A percentile compares a stretch with the other conserved stretches of the same genome.
Evolutionary conservation across 2,329 filamentous ascomycete species (phyloP).

Genomic region (Paraphoma sp.): DNA sequence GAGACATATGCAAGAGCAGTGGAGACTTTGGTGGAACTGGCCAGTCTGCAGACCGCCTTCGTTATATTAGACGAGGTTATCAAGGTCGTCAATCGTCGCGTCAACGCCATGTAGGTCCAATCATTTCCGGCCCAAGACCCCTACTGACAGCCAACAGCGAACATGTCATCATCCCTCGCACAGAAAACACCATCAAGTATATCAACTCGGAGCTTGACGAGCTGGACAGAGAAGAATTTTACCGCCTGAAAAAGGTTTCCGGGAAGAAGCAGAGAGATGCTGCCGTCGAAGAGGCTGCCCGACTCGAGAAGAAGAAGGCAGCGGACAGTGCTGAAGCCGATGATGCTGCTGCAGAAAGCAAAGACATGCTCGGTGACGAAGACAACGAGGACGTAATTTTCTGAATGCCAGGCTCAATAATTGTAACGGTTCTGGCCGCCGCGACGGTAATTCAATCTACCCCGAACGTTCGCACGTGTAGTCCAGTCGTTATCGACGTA

Average conservation of each 20-base stretch:
- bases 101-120: slow-evolving; percentile 83
- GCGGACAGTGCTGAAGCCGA: slow-evolving; percentile 26
- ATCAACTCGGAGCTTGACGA: slow-evolving; percentile 99
- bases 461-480: not conserved
- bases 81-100: slow-evolving; percentile 97
- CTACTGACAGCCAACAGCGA: slow-evolving; percentile 60
- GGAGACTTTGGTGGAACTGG: slow-evolving; percentile 92
- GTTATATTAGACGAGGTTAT: slow-evolving; percentile 98
- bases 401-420: slow-evolving; percentile 46
- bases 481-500: not conserved
- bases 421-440: too few species aligned
- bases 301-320: slow-evolving; percentile 51
- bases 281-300: slow-evolving; percentile 46
- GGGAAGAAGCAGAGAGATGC: slow-evolving; percentile 68
- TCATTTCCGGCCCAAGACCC: not conserved
- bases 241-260: slow-evolving; percentile 92
- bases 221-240: slow-evolving; percentile 97
- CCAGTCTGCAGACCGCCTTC: slow-evolving; percentile 96
- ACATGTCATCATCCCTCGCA: slow-evolving; percentile 95
- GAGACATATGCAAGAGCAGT: slow-evolving; percentile 97
- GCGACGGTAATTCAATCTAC: too few species aligned
- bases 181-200: slow-evolving; percentile 99
- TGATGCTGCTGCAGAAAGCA: slow-evolving; percentile 47
- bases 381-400: slow-evolving; percentile 90
- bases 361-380: slow-evolving; percentile 75